Evolutionary conservation across 495 filamentous ascomycete genomes (phyloP).

Genomic region (Trypethelium eluteriae): DNA sequence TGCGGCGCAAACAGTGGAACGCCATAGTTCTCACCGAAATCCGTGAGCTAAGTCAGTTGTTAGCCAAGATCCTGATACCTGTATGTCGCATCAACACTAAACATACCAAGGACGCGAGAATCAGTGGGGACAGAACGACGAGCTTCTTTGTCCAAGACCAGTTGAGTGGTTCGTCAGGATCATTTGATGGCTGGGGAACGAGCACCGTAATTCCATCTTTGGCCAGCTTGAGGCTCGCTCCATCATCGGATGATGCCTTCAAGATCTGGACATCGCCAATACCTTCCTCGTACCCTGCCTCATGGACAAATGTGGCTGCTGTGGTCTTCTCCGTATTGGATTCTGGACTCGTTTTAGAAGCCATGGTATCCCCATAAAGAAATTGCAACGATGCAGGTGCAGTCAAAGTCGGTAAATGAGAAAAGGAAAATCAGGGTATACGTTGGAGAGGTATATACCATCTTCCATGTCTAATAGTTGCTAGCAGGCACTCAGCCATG

Average conservation of each 20-base stretch:
- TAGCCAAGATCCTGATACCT: background rate
- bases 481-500: background rate
- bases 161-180: constrained; percentile 27
- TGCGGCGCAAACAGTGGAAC: constrained; percentile 44
- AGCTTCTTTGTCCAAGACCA: constrained; percentile 29
- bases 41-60: constrained; percentile 21
- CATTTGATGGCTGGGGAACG: constrained; percentile 27
- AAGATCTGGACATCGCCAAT: constrained; percentile 2
- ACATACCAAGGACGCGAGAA: constrained; percentile 17
- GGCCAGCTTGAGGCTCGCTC: constrained; percentile 11
- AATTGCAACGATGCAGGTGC: background rate
- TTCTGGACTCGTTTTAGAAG: background rate
- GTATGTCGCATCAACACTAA: background rate
- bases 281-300: constrained; percentile 5
- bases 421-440: background rate
- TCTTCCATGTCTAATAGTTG: background rate
- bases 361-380: background rate
- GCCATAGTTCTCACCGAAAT: constrained; percentile 46
- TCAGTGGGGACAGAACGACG: constrained; percentile 17
- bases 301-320: background rate
- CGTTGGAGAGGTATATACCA: background rate
- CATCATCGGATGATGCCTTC: constrained; percentile 1
- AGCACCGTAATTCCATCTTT: constrained; percentile 25
- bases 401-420: background rate
- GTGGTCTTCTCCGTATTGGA: background rate